Conservation (phyloP, 768 basidiomycete genomes). For the Dentipellis sp. region DNA sequence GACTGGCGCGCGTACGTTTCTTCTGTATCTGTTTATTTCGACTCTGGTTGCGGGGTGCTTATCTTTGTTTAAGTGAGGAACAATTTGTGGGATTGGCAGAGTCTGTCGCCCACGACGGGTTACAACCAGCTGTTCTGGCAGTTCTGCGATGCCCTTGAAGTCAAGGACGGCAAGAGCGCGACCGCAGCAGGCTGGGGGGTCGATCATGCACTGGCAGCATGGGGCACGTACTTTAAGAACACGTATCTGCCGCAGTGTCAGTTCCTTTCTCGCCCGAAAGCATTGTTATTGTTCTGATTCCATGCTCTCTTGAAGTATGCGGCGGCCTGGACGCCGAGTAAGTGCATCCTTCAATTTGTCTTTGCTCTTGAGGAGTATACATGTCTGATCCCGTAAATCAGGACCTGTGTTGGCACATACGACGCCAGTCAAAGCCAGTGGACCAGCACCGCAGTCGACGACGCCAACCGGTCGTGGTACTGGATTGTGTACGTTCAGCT, state of each 20-base stretch:
- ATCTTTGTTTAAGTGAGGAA: constrained; percentile 23
- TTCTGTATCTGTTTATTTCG: neutral
- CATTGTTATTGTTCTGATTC: constrained; percentile 1
- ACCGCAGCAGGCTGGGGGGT: constrained; percentile 51
- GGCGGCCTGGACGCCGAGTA: constrained; percentile 37
- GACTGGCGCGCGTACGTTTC: constrained; percentile 40
- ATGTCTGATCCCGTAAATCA: neutral
- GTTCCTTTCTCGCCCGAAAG: constrained; percentile 15
- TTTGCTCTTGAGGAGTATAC: neutral
- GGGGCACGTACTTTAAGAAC: constrained; percentile 49
- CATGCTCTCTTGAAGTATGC: constrained; percentile 35
- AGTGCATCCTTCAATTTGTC: constrained; percentile 20
- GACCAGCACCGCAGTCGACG: constrained; percentile 47
- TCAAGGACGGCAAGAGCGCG: constrained; percentile 45
- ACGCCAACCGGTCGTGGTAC: constrained; percentile 52
- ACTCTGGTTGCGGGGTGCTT: too few relatives aligned
- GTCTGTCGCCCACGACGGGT: constrained; percentile 41
- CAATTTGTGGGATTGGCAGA: constrained; percentile 64
- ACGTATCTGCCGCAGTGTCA: constrained; percentile 35
- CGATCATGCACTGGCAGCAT: constrained; percentile 47
- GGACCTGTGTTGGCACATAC: constrained; percentile 34
- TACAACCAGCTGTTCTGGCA: constrained; percentile 38
- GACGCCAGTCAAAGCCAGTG: constrained; percentile 31
- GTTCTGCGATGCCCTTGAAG: constrained; percentile 63
- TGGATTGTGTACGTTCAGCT: constrained; percentile 47